Evolutionary conservation across 108 stramenopile genomes (phyloP).

Genomic region (Epithemia pelagica): DNA sequence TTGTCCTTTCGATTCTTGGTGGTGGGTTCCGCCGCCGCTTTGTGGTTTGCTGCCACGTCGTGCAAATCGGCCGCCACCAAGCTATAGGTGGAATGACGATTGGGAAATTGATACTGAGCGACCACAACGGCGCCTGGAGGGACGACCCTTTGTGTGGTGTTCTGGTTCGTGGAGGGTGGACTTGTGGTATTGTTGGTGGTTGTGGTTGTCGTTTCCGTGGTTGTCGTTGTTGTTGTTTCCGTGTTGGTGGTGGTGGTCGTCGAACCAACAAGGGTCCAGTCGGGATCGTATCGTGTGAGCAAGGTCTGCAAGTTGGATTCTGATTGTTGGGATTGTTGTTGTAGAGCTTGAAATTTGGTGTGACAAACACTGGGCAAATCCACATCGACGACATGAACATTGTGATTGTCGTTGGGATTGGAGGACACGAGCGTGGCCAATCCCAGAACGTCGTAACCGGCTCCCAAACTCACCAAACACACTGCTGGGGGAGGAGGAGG

Average conservation of each 20-base stretch:
- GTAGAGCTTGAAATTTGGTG: conserved; percentile 8
- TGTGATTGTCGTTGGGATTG: background rate
- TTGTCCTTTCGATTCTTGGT: background rate
- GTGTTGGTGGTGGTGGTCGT: background rate
- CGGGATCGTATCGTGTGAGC: background rate
- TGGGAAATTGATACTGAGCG: conserved; percentile 1
- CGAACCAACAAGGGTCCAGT: no score
- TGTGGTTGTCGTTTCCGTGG: background rate
- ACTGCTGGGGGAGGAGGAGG: no score
- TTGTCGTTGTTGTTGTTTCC: background rate
- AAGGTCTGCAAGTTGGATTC: background rate
- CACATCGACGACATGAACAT: conserved; percentile 20
- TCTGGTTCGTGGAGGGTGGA: background rate
- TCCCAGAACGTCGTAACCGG: conserved; percentile 71
- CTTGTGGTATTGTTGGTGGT: no score
- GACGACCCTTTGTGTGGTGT: background rate
- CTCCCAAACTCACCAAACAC: conserved; percentile 59
- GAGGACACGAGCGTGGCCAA: conserved; percentile 27
- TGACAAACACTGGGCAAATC: conserved; percentile 23
- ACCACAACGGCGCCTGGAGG: background rate
- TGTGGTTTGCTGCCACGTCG: no score
- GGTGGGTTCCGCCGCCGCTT: background rate
- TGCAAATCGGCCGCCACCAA: background rate
- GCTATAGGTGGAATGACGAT: background rate
- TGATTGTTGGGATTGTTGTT: no score